Conservation (phyloP, 192 early-diverging fungal species). For the Linnemannia hyalina region DNA sequence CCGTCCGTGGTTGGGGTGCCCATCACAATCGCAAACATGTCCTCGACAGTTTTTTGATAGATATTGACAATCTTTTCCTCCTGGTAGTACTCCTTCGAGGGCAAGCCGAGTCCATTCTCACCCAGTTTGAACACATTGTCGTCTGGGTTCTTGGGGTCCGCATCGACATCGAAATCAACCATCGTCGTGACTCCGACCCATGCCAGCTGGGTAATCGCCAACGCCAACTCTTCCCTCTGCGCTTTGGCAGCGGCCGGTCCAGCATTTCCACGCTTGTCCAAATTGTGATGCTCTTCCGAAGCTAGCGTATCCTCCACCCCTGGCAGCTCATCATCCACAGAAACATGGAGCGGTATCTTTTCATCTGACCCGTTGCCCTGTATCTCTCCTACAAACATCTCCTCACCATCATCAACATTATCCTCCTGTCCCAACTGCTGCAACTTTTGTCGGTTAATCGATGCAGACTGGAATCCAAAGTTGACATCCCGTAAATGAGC, state of each 20-base stretch:
- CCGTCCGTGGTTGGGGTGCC: conserved; percentile 10
- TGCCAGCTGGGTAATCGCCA: conserved; percentile 37
- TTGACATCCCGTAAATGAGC: background rate
- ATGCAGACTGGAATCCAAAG: background rate
- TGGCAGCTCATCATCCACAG: background rate
- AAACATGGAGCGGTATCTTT: background rate
- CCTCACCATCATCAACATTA: background rate
- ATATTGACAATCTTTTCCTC: conserved; percentile 57
- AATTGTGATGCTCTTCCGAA: background rate
- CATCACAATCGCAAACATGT: conserved; percentile 58
- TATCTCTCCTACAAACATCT: background rate
- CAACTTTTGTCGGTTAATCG: background rate
- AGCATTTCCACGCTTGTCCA: background rate
- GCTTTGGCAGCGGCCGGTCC: background rate
- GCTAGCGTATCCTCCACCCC: background rate
- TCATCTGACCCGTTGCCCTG: too few relatives aligned
- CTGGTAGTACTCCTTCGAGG: conserved; percentile 77
- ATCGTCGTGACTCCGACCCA: conserved; percentile 56
- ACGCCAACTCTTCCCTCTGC: conserved; percentile 45
- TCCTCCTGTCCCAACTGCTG: background rate
- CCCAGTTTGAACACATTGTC: conserved; percentile 60
- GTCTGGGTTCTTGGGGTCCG: conserved; percentile 72
- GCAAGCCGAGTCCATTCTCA: conserved; percentile 69
- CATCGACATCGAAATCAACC: conserved; percentile 61
- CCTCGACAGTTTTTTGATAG: conserved; percentile 59